These are phyloP conservation scores for Rosellinia necatrix DNA, from an alignment of 2,329 filamentous ascomycete species.

Conservation along the genomic window DNA sequence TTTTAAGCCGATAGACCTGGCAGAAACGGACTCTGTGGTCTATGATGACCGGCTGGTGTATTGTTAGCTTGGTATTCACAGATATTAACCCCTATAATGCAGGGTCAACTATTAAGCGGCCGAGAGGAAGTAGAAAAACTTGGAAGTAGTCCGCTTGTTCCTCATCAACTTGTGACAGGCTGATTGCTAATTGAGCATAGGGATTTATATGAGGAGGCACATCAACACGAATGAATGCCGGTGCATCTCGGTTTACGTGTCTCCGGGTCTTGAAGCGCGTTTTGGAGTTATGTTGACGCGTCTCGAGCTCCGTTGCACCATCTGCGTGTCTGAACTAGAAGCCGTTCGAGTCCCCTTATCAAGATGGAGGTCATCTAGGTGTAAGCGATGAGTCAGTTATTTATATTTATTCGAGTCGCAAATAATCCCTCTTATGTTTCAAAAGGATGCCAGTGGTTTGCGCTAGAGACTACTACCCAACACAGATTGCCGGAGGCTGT, in stretches of 20 bases:
- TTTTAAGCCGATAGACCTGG: background rate
- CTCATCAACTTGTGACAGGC: slow-evolving; percentile 17
- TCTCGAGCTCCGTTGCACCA: background rate
- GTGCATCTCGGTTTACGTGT: slow-evolving; percentile 9
- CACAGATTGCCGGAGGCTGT: no score
- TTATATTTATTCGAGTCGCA: background rate
- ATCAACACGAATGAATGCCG: background rate
- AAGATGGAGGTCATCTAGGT: background rate
- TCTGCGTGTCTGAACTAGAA: background rate
- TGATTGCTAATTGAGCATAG: slow-evolving; percentile 13
- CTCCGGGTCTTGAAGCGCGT: slow-evolving; percentile 15
- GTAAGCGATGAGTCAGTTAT: background rate
- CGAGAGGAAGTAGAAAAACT: background rate
- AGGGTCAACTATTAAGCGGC: background rate
- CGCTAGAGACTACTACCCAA: no score
- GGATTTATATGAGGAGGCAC: slow-evolving; percentile 1
- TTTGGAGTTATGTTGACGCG: background rate
- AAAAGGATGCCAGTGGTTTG: no score
- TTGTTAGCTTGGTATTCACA: background rate
- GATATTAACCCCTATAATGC: background rate
- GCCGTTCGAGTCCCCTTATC: background rate
- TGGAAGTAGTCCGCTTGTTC: slow-evolving; percentile 8
- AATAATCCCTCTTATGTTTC: background rate
- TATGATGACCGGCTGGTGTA: background rate
- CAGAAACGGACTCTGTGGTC: background rate